phyloP scores from a whole-genome alignment of 2,329 filamentous ascomycete species.

The Epichloe amarillans region DNA sequence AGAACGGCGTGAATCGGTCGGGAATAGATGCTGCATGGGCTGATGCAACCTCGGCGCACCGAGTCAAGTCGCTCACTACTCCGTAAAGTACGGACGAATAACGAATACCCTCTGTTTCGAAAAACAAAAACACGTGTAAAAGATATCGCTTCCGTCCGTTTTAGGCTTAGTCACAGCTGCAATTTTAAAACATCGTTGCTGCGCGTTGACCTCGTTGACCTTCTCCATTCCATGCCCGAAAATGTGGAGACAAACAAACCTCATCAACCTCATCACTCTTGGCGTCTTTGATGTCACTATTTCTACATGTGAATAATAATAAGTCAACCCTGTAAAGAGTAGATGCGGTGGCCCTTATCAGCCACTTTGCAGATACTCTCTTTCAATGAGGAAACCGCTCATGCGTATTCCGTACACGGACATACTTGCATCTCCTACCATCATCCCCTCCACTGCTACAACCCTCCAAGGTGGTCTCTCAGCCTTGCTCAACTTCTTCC shows the following conservation, averaged over 20 bases:
- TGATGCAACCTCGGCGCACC: neutral
- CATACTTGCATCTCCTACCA: conserved; percentile 59
- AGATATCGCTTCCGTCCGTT: too few species aligned
- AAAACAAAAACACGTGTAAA: neutral
- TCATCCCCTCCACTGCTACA: conserved; percentile 59
- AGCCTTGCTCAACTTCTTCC: conserved; percentile 66
- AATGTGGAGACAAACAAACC: too few species aligned
- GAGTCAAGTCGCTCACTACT: neutral
- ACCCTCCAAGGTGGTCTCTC: conserved; percentile 60
- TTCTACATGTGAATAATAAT: neutral
- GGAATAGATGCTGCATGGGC: neutral
- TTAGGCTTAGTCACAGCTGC: too few species aligned
- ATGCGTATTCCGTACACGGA: conserved; percentile 88
- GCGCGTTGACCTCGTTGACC: too few species aligned
- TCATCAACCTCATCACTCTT: too few species aligned
- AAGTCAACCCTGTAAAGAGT: neutral
- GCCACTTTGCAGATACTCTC: neutral
- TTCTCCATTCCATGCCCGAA: too few species aligned
- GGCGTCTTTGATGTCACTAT: neutral
- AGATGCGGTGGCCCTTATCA: neutral
- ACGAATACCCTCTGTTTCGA: too few species aligned
- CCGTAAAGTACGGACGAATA: too few species aligned
- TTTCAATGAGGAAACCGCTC: conserved; percentile 52
- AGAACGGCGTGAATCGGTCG: conserved; percentile 2
- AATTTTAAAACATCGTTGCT: too few species aligned